These are phyloP conservation scores for Linum tenue DNA, from an alignment of 345 rosid species.

Conservation along the genomic window DNA sequence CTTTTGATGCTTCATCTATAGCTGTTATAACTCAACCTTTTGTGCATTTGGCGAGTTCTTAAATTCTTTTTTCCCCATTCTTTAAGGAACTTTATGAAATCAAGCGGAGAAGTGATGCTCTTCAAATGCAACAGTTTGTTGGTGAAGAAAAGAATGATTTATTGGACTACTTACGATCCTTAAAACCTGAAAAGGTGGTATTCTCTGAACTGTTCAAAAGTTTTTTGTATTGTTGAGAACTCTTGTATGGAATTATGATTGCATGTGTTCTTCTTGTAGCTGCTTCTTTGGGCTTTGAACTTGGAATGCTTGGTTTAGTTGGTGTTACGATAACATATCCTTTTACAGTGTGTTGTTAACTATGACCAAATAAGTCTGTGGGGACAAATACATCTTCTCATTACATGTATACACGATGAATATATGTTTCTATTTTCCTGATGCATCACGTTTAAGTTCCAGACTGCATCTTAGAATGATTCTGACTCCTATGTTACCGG, in stretches of 20 bases:
- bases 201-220: constrained; percentile 2
- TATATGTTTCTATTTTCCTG: too few species aligned
- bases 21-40: background rate
- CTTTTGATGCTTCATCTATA: background rate
- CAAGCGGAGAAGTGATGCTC: constrained; percentile 80
- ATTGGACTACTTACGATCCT: constrained; percentile 83
- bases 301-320: too few species aligned
- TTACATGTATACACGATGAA: too few species aligned
- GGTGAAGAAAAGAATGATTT: constrained; percentile 98
- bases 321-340: too few species aligned
- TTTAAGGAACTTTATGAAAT: constrained; percentile 72
- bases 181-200: constrained; percentile 88
- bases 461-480: too few species aligned
- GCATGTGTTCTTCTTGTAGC: background rate
- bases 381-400: too few species aligned
- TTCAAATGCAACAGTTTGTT: constrained; percentile 97
- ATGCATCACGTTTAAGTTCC: too few species aligned
- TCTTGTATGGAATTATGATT: background rate
- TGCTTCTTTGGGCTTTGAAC: too few species aligned
- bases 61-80: constrained; percentile 11
- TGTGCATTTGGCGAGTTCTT: constrained; percentile 9
- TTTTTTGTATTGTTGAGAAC: background rate
- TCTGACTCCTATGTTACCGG: too few species aligned
- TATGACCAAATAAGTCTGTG: too few species aligned
- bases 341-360: too few species aligned